Conservation (phyloP, 176 grass and related monocot genomes). For the Oryza punctata region DNA sequence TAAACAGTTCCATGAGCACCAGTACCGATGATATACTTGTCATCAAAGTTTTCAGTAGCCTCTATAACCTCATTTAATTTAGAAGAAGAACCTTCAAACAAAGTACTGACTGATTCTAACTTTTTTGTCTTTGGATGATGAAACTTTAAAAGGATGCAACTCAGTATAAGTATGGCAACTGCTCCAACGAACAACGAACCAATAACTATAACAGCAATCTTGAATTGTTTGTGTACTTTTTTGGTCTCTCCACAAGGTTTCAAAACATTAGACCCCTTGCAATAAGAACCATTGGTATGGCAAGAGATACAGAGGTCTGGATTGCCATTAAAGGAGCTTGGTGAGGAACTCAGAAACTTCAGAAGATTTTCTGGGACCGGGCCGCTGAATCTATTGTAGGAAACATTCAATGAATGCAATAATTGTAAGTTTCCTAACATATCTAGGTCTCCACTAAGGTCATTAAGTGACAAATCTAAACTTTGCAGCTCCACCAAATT, state of each 20-base stretch:
- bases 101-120: constrained; percentile 19
- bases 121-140: constrained; percentile 10
- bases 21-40: constrained; percentile 50
- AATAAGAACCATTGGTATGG: constrained; percentile 34
- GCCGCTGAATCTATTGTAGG: constrained; percentile 67
- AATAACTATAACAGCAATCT: constrained; percentile 49
- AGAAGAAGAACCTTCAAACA: constrained; percentile 55
- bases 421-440: constrained; percentile 47
- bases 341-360: constrained; percentile 50
- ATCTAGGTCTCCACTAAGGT: constrained; percentile 53
- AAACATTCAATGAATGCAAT: constrained; percentile 62
- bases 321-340: constrained; percentile 74
- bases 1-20: constrained; percentile 77
- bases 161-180: constrained; percentile 38
- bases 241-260: constrained; percentile 40
- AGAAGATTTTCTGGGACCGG: constrained; percentile 54
- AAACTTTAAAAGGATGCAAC: constrained; percentile 36
- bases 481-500: constrained; percentile 53
- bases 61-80: constrained; percentile 57
- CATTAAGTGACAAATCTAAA: constrained; percentile 82
- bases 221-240: constrained; percentile 33
- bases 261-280: constrained; percentile 35
- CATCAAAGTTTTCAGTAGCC: constrained; percentile 61
- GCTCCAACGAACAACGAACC: constrained; percentile 43
- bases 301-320: constrained; percentile 64